Base-by-base conservation (phyloP, 352 stramenopile species). In the Blastocystis sp. region DNA sequence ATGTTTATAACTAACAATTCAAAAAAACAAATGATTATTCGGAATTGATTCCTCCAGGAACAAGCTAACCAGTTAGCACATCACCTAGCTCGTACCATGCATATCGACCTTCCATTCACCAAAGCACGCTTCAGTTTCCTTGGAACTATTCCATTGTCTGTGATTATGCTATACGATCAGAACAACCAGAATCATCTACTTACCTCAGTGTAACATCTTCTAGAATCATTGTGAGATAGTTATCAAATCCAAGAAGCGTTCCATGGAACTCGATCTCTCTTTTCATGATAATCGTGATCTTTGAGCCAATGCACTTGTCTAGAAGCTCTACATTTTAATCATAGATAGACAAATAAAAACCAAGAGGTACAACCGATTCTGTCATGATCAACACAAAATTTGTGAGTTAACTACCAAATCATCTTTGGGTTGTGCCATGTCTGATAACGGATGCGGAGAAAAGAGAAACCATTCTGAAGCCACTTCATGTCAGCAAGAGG, bases 151-250 rank as follows among this genome's bases (percentile, higher is more conserved):
- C 73, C 73, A 11, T 85, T 34, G 11, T 50, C 18, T 6, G 73
- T 68, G 55, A 66, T 54, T 7, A n/a, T 34, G 8, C 73, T 85
- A 85, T 24, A 53, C 39, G 13, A 68, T 41, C 4, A 39, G n/a
- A 9, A 16, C 6, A 41, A 66, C 0, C 20, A 1, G 30, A 45
- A 26, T n/a, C 13, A 59, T 59, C 11, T 59, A 37, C 34, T 34
- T 30, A 85, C 73, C 24, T 37, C 55, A 66, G 53, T 50, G 73
- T 85, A 13, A 85, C 73, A 43, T 85, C 73, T 43, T 65, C 73
- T 8, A 85, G 53, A 66, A 85, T 45, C 73, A 85, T 85, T 9
- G 73, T 85, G 30, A 85, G 56, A 43, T 85, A 85, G 16, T 9
- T 26, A 43, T 85, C 73, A 43, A 85, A 85, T 18, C 73, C 73